These are phyloP conservation scores for Dryas drummondii DNA, from an alignment of 306 rosid species.

Conservation along the genomic window DNA sequence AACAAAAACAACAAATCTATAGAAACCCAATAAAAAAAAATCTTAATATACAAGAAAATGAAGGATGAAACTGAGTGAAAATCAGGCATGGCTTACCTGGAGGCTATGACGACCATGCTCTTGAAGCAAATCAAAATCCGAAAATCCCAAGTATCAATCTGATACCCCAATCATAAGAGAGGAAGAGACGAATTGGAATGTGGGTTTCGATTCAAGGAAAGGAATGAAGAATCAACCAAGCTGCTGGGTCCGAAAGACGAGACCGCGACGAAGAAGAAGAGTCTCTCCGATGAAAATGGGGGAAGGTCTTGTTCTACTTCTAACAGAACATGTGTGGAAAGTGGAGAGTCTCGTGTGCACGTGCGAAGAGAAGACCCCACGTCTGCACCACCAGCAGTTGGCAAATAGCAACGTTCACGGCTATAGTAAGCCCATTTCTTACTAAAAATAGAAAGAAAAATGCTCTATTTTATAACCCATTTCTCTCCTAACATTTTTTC, in stretches of 20 bases:
- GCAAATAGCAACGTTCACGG: too few species aligned
- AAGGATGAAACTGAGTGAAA: not conserved
- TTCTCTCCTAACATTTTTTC: not conserved
- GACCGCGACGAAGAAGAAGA: not conserved
- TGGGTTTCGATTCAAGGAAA: not conserved
- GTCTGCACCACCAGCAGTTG: too few species aligned
- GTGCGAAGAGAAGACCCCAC: not conserved
- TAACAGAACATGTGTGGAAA: not conserved
- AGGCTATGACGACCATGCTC: not conserved
- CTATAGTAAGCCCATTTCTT: not conserved
- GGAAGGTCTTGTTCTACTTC: not conserved
- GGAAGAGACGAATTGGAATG: not conserved
- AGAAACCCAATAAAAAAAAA: not conserved
- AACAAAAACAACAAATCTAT: not conserved
- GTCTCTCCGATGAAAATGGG: not conserved
- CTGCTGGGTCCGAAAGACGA: not conserved
- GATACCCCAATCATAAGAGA: not conserved
- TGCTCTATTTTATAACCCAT: not conserved
- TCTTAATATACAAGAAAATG: not conserved
- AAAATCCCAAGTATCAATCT: not conserved
- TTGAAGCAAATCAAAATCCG: not conserved
- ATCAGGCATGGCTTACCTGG: slow-evolving; percentile 18
- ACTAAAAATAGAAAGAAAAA: not conserved
- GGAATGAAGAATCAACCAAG: not conserved
- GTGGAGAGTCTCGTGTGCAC: not conserved